Evolutionary conservation across 352 stramenopile genomes (phyloP).

Genomic region (Peronospora destructor): DNA sequence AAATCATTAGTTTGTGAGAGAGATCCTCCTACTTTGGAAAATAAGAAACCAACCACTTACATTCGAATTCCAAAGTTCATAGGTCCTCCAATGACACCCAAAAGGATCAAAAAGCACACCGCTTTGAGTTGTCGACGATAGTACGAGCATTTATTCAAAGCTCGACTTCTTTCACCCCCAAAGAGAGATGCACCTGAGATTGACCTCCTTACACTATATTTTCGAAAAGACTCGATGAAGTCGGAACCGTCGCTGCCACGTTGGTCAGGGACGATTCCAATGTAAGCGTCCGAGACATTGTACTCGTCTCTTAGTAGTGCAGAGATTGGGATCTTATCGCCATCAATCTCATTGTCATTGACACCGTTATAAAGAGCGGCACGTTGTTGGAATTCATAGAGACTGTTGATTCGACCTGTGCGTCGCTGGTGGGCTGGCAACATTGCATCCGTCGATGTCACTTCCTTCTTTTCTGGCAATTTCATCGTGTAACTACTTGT

Average conservation of each 20-base stretch:
- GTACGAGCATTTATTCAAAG: conserved; percentile 38
- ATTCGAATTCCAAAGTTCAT: conserved; percentile 68
- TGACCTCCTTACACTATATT: conserved; percentile 37
- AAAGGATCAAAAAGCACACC: conserved; percentile 66
- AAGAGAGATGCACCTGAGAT: conserved; percentile 57
- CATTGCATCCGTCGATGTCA: conserved; percentile 13
- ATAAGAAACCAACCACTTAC: conserved; percentile 16
- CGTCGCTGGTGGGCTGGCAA: conserved; percentile 63
- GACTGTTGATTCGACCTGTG: conserved; percentile 59
- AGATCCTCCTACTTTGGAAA: conserved; percentile 8
- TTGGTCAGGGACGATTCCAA: conserved; percentile 14
- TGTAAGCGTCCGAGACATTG: conserved; percentile 10
- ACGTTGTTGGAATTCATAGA: conserved; percentile 82
- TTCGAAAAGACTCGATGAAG: conserved; percentile 34
- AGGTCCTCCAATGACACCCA: conserved; percentile 73
- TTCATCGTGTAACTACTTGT: conserved; percentile 11
- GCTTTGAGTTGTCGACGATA: conserved; percentile 63
- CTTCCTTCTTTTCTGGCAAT: conserved; percentile 9
- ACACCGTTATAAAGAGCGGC: conserved; percentile 45
- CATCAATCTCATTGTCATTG: conserved; percentile 12
- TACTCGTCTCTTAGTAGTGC: conserved; percentile 13
- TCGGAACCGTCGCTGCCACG: conserved; percentile 30
- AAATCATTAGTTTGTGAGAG: conserved; percentile 27
- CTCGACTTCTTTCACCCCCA: conserved; percentile 38
- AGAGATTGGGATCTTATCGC: conserved; percentile 16